Evolutionary conservation across 768 basidiomycete genomes (phyloP).

Genomic region (Russula foetens): DNA sequence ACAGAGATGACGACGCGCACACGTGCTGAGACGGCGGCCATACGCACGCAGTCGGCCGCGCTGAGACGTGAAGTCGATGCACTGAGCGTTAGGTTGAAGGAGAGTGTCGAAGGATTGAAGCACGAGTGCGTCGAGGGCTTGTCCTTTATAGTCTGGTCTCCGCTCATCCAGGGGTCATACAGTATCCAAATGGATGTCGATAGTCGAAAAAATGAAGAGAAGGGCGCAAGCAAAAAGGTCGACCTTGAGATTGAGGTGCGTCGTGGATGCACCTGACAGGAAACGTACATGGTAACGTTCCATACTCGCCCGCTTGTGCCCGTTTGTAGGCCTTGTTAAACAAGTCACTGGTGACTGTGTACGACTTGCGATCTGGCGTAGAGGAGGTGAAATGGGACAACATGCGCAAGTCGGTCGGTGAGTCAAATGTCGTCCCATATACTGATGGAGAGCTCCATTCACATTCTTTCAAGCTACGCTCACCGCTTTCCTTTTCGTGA

Average conservation of each 20-base stretch:
- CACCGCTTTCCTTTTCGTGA: slow-evolving; percentile 56
- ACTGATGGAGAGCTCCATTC: neutral
- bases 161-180: neutral
- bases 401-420: slow-evolving; percentile 75
- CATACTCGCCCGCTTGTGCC: neutral
- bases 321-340: slow-evolving; percentile 58
- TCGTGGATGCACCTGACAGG: slow-evolving; percentile 4
- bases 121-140: slow-evolving; percentile 64
- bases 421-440: slow-evolving; percentile 24
- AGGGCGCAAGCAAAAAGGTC: slow-evolving; percentile 72
- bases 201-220: slow-evolving; percentile 85
- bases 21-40: slow-evolving; percentile 77
- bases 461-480: slow-evolving; percentile 46
- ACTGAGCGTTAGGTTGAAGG: slow-evolving; percentile 86
- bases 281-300: neutral
- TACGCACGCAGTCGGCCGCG: slow-evolving; percentile 66
- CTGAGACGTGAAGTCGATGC: slow-evolving; percentile 82
- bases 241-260: slow-evolving; percentile 79
- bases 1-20: slow-evolving; percentile 78
- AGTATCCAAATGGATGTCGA: slow-evolving; percentile 97
- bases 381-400: slow-evolving; percentile 88
- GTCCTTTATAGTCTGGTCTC: neutral
- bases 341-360: slow-evolving; percentile 61
- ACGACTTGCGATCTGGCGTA: slow-evolving; percentile 71
- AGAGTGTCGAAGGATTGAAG: slow-evolving; percentile 79